Percentiles rank a stretch among this genome's conserved stretches.
Evolutionary conservation across 202 grass and related monocot genomes (phyloP).

Genomic region (Panicum hallii): DNA sequence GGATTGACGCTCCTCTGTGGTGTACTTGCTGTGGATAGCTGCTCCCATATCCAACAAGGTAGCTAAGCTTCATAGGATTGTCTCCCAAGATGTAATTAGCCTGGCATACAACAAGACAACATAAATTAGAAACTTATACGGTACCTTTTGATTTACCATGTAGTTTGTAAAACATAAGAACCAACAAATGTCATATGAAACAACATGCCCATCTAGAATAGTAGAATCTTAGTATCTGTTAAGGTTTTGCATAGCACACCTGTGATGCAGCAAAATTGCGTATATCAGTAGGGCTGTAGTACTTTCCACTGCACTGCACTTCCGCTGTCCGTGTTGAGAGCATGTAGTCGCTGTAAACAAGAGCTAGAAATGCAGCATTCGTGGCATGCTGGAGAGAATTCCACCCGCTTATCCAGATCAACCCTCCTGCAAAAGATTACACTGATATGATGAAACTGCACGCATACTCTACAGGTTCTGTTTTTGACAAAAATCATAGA

Average conservation of each 20-base stretch:
- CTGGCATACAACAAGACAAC: slow-evolving; percentile 53
- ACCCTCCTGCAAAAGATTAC: slow-evolving; percentile 66
- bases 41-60: slow-evolving; percentile 88
- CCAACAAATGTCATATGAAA: slow-evolving; percentile 5
- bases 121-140: slow-evolving; percentile 19
- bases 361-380: slow-evolving; percentile 83
- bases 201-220: neutral
- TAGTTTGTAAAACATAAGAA: slow-evolving; percentile 2
- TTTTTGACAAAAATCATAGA: neutral
- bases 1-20: slow-evolving; percentile 89
- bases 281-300: slow-evolving; percentile 80
- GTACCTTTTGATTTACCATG: neutral
- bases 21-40: slow-evolving; percentile 87
- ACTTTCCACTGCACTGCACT: slow-evolving; percentile 86
- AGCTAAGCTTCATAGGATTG: slow-evolving; percentile 95
- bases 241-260: slow-evolving; percentile 49
- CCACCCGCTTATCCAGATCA: slow-evolving; percentile 95
- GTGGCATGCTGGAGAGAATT: slow-evolving; percentile 90
- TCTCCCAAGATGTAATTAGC: slow-evolving; percentile 82
- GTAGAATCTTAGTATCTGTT: neutral
- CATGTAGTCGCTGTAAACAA: slow-evolving; percentile 99
- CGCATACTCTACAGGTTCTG: slow-evolving; percentile 7
- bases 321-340: slow-evolving; percentile 74
- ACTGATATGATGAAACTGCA: slow-evolving; percentile 36
- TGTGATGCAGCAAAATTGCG: slow-evolving; percentile 91